Percentiles rank a stretch among this genome's conserved stretches.
These are phyloP conservation scores for Tylopilus plumbeoviolaceoides DNA, from an alignment of 768 basidiomycete species.

Conservation along the genomic window DNA sequence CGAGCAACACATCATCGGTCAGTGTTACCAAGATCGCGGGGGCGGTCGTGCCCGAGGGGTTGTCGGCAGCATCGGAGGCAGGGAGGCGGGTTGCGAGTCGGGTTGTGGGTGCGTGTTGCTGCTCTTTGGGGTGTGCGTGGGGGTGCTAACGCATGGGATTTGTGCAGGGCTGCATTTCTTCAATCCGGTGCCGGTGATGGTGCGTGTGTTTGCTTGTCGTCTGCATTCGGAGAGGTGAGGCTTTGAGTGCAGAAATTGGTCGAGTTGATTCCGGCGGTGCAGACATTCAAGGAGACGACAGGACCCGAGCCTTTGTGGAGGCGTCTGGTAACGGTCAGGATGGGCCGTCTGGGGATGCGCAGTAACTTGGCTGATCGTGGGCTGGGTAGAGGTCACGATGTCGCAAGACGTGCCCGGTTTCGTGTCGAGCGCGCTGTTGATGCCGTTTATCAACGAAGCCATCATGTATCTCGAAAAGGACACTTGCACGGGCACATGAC, in stretches of 20 bases:
- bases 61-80: slow-evolving; percentile 54
- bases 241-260: slow-evolving; percentile 66
- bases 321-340: slow-evolving; percentile 82
- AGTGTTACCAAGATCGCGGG: slow-evolving; percentile 93
- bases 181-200: slow-evolving; percentile 97
- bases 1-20: slow-evolving; percentile 92
- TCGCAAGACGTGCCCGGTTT: slow-evolving; percentile 93
- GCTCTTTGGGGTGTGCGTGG: neutral
- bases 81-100: slow-evolving; percentile 64
- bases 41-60: slow-evolving; percentile 60
- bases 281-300: slow-evolving; percentile 78
- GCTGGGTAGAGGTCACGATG: slow-evolving; percentile 72
- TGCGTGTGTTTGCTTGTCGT: slow-evolving; percentile 29
- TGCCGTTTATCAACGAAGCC: slow-evolving; percentile 98
- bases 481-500: neutral
- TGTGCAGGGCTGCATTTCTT: slow-evolving; percentile 82
- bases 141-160: neutral
- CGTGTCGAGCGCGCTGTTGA: slow-evolving; percentile 90
- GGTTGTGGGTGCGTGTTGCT: slow-evolving; percentile 63
- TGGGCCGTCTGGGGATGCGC: neutral
- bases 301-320: slow-evolving; percentile 75
- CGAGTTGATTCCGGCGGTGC: slow-evolving; percentile 90
- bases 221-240: neutral
- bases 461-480: slow-evolving; percentile 93
- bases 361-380: neutral